Evolutionary conservation across 345 rosid genomes (phyloP).

Genomic region (Euphorbia peplus): DNA sequence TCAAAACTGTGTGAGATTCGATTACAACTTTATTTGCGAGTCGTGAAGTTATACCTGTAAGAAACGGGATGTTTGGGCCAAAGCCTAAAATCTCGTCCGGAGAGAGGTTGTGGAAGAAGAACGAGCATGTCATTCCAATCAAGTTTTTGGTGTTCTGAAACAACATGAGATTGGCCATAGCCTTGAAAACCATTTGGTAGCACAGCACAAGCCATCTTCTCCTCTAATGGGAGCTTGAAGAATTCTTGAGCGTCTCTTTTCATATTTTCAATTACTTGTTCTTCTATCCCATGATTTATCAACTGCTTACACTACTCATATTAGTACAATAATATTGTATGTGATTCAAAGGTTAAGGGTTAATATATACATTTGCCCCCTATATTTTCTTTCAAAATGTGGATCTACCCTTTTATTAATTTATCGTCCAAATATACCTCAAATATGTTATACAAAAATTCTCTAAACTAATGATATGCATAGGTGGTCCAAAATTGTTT

Average conservation of each 20-base stretch:
- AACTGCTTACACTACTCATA: conserved; percentile 33
- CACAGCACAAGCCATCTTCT: conserved; percentile 37
- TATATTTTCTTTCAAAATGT: too few relatives aligned
- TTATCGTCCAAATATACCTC: too few relatives aligned
- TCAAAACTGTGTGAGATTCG: too few relatives aligned
- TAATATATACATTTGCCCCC: too few relatives aligned
- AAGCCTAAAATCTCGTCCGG: conserved; percentile 25
- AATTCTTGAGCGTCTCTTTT: conserved; percentile 35
- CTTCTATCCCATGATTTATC: conserved; percentile 35
- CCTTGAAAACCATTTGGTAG: conserved; percentile 41
- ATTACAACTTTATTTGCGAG: too few relatives aligned
- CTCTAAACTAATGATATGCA: too few relatives aligned
- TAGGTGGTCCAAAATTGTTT: too few relatives aligned
- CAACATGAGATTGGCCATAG: conserved; percentile 52
- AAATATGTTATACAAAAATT: too few relatives aligned
- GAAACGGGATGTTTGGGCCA: conserved; percentile 39
- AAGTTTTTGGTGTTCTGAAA: conserved; percentile 46
- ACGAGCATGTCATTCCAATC: conserved; percentile 57
- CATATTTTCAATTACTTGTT: conserved; percentile 36
- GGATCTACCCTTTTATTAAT: too few relatives aligned
- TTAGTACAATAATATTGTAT: too few relatives aligned
- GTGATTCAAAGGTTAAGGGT: neutral
- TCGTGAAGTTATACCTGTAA: too few relatives aligned
- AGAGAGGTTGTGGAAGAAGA: conserved; percentile 29
- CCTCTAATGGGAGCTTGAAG: conserved; percentile 40